Percentiles rank a stretch among this genome's conserved stretches.
phyloP scores from a whole-genome alignment of 352 stramenopile species.

The Globisporangium irregulare region DNA sequence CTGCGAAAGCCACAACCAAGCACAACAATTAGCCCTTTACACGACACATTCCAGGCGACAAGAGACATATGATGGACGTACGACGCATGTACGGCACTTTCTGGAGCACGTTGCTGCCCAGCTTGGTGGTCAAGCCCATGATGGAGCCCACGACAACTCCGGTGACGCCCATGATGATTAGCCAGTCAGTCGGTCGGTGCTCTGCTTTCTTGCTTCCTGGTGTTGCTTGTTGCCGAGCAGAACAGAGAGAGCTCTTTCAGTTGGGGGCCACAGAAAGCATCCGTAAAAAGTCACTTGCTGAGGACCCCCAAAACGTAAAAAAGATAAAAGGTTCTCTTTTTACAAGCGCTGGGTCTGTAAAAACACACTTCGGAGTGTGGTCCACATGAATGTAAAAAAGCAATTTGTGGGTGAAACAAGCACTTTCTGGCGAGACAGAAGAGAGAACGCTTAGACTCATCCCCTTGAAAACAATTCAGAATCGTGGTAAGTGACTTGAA shows the following conservation, averaged over 20 bases:
- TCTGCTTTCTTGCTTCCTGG: conserved; percentile 8
- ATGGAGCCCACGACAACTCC: conserved; percentile 65
- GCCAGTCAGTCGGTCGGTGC: not conserved
- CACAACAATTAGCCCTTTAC: not conserved
- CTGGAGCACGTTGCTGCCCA: conserved; percentile 79
- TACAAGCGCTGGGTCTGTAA: not conserved
- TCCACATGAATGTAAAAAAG: not conserved
- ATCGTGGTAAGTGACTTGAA: too few species aligned
- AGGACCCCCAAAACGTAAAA: not conserved
- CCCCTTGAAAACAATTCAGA: too few species aligned
- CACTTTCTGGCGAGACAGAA: not conserved
- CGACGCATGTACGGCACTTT: conserved; percentile 82
- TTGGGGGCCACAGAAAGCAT: conserved; percentile 7
- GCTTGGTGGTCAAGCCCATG: conserved; percentile 77
- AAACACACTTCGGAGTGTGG: not conserved
- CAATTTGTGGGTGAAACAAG: not conserved
- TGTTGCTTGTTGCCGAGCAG: conserved; percentile 8
- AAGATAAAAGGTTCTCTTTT: not conserved
- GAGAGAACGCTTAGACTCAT: too few species aligned
- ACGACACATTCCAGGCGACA: not conserved
- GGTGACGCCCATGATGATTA: conserved; percentile 58
- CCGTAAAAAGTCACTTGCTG: conserved; percentile 3
- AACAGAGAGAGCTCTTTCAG: not conserved
- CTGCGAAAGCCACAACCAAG: conserved; percentile 21
- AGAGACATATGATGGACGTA: conserved; percentile 31